These are phyloP conservation scores for Acanthamoeba castellanii DNA, from an alignment of 208 protist genomes.

Conservation along the genomic window DNA sequence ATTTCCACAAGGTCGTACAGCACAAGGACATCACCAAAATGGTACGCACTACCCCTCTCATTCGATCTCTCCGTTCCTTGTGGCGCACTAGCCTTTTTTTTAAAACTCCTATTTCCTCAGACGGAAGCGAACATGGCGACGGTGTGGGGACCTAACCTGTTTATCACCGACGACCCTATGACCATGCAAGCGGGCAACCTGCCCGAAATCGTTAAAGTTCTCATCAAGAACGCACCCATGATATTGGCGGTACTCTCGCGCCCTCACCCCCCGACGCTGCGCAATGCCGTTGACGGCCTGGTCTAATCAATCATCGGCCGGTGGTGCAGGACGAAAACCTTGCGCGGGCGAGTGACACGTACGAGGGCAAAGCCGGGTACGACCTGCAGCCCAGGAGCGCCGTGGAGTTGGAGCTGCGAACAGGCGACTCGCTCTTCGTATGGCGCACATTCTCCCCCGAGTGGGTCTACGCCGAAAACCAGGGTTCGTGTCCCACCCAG, in stretches of 20 bases:
- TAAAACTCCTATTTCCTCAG: background rate
- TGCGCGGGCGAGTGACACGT: constrained; percentile 14
- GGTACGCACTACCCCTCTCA: background rate
- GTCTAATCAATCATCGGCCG: background rate
- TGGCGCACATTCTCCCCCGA: constrained; percentile 42
- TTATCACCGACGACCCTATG: constrained; percentile 38
- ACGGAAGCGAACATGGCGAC: constrained; percentile 68
- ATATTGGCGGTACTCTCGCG: constrained; percentile 41
- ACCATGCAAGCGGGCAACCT: constrained; percentile 38
- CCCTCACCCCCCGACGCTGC: background rate
- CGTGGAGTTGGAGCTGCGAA: constrained; percentile 18
- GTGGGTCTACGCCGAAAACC: constrained; percentile 67
- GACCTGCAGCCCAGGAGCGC: constrained; percentile 24
- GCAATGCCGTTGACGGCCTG: background rate
- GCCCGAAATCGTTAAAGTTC: background rate
- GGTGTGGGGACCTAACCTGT: constrained; percentile 66
- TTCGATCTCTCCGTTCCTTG: background rate
- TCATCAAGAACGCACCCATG: constrained; percentile 62
- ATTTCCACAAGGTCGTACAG: constrained; percentile 48
- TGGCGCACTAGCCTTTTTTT: background rate
- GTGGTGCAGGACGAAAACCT: constrained; percentile 6
- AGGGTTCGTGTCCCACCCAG: background rate
- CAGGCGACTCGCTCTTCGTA: constrained; percentile 61
- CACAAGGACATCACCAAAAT: constrained; percentile 68
- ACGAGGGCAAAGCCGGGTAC: constrained; percentile 49